Percentiles rank a stretch among this genome's conserved stretches.
Conservation (phyloP, 2,329 filamentous ascomycete species). For the Aureobasidium sp. region DNA sequence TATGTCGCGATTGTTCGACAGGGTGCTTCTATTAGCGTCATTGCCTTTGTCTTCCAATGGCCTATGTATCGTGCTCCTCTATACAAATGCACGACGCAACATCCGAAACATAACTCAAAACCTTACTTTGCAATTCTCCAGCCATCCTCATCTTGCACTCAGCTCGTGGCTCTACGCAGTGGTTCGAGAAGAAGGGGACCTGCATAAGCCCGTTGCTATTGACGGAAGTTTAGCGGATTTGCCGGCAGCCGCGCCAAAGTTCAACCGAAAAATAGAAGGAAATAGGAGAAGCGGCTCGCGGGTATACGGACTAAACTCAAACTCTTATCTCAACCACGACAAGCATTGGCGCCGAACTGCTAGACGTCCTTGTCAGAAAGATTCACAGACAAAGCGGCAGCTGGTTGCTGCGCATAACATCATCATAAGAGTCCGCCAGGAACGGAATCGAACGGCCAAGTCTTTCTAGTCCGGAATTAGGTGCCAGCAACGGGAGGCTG, state of each 20-base stretch:
- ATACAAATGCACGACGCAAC: background rate
- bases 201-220: conserved; percentile 12
- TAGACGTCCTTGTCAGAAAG: background rate
- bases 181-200: conserved; percentile 5
- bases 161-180: conserved; percentile 1
- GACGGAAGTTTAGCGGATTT: conserved; percentile 5
- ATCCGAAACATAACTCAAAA: background rate
- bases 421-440: background rate
- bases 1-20: background rate
- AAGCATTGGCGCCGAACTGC: conserved; percentile 2
- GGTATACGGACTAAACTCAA: background rate
- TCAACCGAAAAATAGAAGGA: background rate
- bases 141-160: background rate
- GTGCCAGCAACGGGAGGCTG: background rate
- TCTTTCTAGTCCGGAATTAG: conserved; percentile 4
- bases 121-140: background rate
- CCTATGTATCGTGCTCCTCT: background rate
- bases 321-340: background rate
- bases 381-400: background rate
- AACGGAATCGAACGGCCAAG: conserved; percentile 10
- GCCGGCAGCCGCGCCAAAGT: conserved; percentile 11
- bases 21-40: background rate
- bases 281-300: background rate
- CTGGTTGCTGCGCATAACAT: background rate
- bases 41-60: background rate